These are phyloP conservation scores for Leccinum uliginosum DNA, from an alignment of 768 basidiomycete species.

Conservation along the genomic window DNA sequence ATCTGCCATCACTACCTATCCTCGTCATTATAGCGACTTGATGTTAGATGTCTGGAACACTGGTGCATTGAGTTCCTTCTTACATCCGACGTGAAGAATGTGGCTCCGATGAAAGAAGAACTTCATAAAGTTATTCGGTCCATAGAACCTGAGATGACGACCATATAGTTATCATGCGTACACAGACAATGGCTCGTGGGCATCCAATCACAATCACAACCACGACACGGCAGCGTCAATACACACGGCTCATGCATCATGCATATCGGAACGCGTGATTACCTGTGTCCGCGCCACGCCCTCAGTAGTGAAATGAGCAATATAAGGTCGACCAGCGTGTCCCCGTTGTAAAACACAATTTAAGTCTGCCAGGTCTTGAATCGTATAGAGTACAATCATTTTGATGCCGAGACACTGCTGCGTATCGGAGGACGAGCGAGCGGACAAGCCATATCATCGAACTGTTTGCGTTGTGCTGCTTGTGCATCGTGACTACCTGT, in stretches of 20 bases:
- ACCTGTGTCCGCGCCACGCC: not conserved
- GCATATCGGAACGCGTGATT: not conserved
- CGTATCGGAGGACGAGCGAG: too few species aligned
- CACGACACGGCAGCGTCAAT: not conserved
- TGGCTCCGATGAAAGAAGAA: not conserved
- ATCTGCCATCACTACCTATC: not conserved
- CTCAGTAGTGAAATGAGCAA: not conserved
- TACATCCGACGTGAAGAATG: not conserved
- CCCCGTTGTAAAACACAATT: too few species aligned
- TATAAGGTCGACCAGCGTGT: too few species aligned
- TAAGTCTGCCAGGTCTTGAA: too few species aligned
- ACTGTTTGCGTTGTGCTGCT: too few species aligned
- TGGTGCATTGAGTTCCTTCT: not conserved
- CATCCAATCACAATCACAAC: not conserved
- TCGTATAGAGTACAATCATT: too few species aligned
- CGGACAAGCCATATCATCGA: too few species aligned
- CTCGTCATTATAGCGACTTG: not conserved
- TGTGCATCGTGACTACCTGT: too few species aligned
- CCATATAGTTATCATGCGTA: not conserved
- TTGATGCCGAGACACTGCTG: too few species aligned
- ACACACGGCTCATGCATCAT: not conserved
- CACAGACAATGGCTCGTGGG: not conserved
- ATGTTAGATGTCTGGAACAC: not conserved
- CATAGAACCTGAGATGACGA: not conserved
- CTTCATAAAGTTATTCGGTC: not conserved